Base-by-base conservation (phyloP, 129 eudicot species). In the Erigeron canadensis region DNA sequence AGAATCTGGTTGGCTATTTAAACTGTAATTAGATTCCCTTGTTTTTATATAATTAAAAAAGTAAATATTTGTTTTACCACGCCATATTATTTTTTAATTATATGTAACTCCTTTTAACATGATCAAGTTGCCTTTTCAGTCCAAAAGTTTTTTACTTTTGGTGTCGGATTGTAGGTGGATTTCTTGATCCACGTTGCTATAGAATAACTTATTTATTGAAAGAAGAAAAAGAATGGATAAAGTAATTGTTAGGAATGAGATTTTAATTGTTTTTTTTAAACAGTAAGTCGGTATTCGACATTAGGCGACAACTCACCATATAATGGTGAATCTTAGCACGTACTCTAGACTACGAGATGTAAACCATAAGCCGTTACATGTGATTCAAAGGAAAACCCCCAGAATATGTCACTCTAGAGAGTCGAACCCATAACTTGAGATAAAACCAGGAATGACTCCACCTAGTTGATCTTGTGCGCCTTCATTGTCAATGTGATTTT, bases 1-100 rank as follows among this genome's bases (percentile, higher is more conserved):
- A 51, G 75, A 76, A 68, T 76, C 70, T 76, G 74, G 75, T 69
- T 76, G 80, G 80, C 18, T 56, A 47, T 17, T 43, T 54, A 77
- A 70, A 70, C 12, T 4, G 70, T 38, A 46, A 37, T 46, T 38
- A 76, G 70, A 76, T 68, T 47, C 80, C 11, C 58, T 58, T 61
- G 69, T 41, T 54, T 72, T 15, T 21, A 8, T 51, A 21, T 53
- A 28, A 59, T 41, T 71, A 17, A 67, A 65, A 74, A 69, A 76
- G 81, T 59, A 76, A 61, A 77, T 77, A 17, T 6, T 70, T 57
- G 53, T 70, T 77, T 70, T 53, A 63, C 76, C 74, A 75, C 6
- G 73, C 63, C 41, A 8, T 39, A 50, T 15, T 50, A 40, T 16
- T 47, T 12, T 68, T 68, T 19, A 19, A 21, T 76, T 19, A 45